Evolutionary conservation across 2,329 filamentous ascomycete genomes (phyloP).

Genomic region (Rhynchosporium secalis): DNA sequence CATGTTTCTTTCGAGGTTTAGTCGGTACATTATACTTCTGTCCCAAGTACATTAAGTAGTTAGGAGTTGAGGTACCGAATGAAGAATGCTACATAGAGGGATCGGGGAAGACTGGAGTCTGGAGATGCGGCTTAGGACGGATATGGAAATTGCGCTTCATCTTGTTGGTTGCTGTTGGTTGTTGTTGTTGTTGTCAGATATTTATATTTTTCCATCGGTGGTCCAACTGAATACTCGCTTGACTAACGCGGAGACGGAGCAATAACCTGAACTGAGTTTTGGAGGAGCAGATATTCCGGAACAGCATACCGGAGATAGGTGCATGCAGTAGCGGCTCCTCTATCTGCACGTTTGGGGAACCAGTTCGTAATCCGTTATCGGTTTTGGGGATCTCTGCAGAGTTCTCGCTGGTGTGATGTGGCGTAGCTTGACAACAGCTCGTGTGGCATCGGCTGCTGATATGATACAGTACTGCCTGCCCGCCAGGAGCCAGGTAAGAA

Average conservation of each 20-base stretch:
- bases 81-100: neutral
- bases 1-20: too few species aligned
- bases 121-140: slow-evolving; percentile 11
- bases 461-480: neutral
- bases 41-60: too few species aligned
- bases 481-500: slow-evolving; percentile 2
- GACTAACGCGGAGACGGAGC: neutral
- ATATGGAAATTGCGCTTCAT: neutral
- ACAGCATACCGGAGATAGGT: slow-evolving; percentile 13
- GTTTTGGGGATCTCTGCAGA: neutral
- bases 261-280: slow-evolving; percentile 3
- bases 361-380: slow-evolving; percentile 13
- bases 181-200: neutral
- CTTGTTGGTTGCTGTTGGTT: neutral
- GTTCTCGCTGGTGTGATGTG: too few species aligned
- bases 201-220: neutral
- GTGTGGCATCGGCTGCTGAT: slow-evolving; percentile 2
- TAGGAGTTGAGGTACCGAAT: slow-evolving; percentile 12
- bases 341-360: slow-evolving; percentile 11
- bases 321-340: slow-evolving; percentile 18
- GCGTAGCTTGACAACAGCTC: slow-evolving; percentile 8
- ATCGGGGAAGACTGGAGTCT: neutral
- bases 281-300: neutral
- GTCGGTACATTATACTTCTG: too few species aligned
- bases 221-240: neutral